Evolutionary conservation across 192 early-diverging fungal genomes (phyloP), one percentile per base, ranked within the genome.

Genomic region (Coemansia reversa): DNA sequence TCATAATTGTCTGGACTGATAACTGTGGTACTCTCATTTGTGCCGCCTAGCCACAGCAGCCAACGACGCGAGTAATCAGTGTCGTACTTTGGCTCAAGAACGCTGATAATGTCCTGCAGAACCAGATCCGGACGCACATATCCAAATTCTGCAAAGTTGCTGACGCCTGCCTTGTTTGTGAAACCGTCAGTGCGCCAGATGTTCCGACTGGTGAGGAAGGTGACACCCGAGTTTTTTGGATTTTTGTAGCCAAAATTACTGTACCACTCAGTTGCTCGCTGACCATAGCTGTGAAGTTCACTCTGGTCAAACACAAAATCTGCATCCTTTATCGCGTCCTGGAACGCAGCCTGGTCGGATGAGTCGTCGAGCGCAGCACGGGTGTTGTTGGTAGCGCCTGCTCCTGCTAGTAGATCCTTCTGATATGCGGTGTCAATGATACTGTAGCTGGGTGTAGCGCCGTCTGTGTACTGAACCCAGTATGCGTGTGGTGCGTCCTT

Each of bases 221-320:
- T 35, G 59, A 54, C 70, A 19, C 50, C 62, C 58, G 72, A 67
- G 55, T 74, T 74, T 39, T 66, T 64, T 28, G 76, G 64, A 52
- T 68, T 65, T 50, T 42, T 51, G 58, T 79, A 79, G 11, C 72
- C 76, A 65, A 79, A 79, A 57, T 66, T 58, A 18, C 25, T 20
- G 51, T 74, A 69, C 76, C 76, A 79, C 28, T 79, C 76, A 32
- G 56, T 62, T 24, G 53, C 54, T 11, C 68, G 59, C 57, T 63
- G 52, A 4, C 76, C 76, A 27, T 68, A 62, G 25, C 64, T 51
- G 22, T 59, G 82, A 22, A 77, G 65, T 39, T 77, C 64, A 2
- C 86, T 85, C 73, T 90, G 87, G 70, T 90, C 89, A 56, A 92
- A 82, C 12, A 89, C 60, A 27, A 85, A 67, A 27, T 86, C 85